Percentiles rank a stretch among this genome's conserved stretches.
Conservation (phyloP, 75 land plant genomes). For the Cupressus sempervirens region DNA sequence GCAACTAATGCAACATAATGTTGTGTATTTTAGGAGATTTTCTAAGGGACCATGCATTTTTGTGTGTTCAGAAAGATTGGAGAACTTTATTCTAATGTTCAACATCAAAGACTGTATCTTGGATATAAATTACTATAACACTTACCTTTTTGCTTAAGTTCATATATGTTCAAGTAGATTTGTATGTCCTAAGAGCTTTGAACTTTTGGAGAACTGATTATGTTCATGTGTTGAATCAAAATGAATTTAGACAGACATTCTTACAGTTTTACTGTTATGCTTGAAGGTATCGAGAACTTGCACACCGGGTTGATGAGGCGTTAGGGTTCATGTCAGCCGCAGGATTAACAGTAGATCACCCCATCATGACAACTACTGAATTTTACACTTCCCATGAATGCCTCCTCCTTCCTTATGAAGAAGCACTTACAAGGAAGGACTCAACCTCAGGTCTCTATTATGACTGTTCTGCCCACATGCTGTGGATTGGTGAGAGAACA, state of each 20-base stretch:
- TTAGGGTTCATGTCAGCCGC: slow-evolving; percentile 76
- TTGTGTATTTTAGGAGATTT: background rate
- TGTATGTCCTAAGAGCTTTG: background rate
- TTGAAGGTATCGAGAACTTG: slow-evolving; percentile 61
- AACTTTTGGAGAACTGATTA: background rate
- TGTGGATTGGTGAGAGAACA: slow-evolving; percentile 71
- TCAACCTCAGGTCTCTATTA: slow-evolving; percentile 74
- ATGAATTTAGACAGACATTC: background rate
- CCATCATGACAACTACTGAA: slow-evolving; percentile 60
- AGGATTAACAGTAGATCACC: slow-evolving; percentile 64
- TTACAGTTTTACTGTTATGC: background rate
- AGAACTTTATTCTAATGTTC: background rate
- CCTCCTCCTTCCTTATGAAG: slow-evolving; percentile 74
- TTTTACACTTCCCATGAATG: slow-evolving; percentile 89
- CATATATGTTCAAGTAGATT: background rate
- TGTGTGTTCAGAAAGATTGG: background rate
- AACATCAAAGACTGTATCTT: background rate
- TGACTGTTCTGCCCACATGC: slow-evolving; percentile 73
- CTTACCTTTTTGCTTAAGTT: background rate
- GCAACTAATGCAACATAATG: background rate
- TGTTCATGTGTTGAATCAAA: background rate
- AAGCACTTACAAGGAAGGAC: slow-evolving; percentile 63
- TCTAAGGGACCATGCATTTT: background rate
- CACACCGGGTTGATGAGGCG: slow-evolving; percentile 74
- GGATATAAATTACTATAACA: background rate